Evolutionary conservation across 352 stramenopile species (phyloP).

Genomic region (Thalassiosira ordinaria): DNA sequence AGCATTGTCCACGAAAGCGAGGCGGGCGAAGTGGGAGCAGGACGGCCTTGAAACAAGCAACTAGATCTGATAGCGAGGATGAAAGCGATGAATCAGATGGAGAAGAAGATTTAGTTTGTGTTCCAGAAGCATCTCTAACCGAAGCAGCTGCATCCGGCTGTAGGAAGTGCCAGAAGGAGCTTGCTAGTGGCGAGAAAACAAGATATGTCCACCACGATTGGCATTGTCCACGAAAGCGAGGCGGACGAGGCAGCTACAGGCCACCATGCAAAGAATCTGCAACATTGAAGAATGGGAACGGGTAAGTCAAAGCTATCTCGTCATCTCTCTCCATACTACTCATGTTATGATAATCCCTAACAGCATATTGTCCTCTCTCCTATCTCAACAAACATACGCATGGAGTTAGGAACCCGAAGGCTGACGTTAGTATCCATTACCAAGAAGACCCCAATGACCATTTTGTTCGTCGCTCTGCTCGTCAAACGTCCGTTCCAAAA

Average conservation of each 20-base stretch:
- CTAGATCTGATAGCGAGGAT: neutral
- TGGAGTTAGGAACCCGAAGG: neutral
- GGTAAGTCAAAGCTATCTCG: no score
- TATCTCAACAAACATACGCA: neutral
- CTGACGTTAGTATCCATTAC: neutral
- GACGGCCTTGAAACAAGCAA: no score
- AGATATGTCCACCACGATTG: conserved; percentile 28
- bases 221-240: conserved; percentile 12
- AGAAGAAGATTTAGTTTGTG: neutral
- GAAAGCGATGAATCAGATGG: neutral
- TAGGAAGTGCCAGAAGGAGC: conserved; percentile 5
- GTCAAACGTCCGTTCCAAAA: no score
- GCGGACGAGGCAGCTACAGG: neutral
- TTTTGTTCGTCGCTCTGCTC: no score
- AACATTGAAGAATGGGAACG: no score
- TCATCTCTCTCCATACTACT: no score
- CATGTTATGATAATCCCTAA: neutral
- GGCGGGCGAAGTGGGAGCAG: neutral
- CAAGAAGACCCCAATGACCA: no score
- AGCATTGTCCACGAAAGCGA: neutral
- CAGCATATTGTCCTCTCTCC: neutral
- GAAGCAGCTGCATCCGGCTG: conserved; percentile 27
- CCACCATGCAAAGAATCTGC: neutral
- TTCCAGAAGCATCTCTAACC: neutral
- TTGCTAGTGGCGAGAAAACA: conserved; percentile 32